These are phyloP conservation scores for Fusarium sp. DNA, from an alignment of 2,329 filamentous ascomycete genomes.

Conservation along the genomic window DNA sequence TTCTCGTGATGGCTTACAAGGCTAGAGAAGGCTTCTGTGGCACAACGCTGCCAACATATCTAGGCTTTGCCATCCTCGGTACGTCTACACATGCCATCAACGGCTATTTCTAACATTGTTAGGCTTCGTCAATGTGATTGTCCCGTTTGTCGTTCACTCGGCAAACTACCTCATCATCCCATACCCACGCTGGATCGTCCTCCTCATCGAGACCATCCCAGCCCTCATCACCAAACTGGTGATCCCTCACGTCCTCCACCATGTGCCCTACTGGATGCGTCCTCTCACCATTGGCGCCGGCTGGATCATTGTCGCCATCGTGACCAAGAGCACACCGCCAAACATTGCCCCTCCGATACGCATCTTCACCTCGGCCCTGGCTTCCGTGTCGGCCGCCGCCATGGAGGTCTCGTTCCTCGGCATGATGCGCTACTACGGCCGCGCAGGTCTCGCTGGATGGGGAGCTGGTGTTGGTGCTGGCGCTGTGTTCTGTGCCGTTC, in stretches of 20 bases:
- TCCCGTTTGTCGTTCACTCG: conserved; percentile 48
- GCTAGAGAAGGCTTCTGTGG: conserved; percentile 9
- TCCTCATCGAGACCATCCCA: conserved; percentile 49
- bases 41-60: conserved; percentile 35
- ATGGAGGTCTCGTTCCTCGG: conserved; percentile 51
- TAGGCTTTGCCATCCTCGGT: conserved; percentile 45
- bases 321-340: conserved; percentile 47
- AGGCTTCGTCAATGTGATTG: conserved; percentile 49
- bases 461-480: conserved; percentile 50
- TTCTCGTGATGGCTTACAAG: background rate
- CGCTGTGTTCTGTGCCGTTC: conserved; percentile 42
- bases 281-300: conserved; percentile 41
- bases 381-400: conserved; percentile 45
- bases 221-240: conserved; percentile 46
- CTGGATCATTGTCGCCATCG: conserved; percentile 46
- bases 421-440: conserved; percentile 46
- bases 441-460: conserved; percentile 50
- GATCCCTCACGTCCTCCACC: conserved; percentile 45
- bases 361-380: conserved; percentile 46
- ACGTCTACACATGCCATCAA: background rate
- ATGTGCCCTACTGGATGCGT: conserved; percentile 45
- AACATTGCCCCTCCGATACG: conserved; percentile 49
- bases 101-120: conserved; percentile 5
- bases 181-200: conserved; percentile 47
- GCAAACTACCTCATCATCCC: conserved; percentile 53